These are phyloP conservation scores for Diaporthe sp. DNA, from an alignment of 2,329 filamentous ascomycete species.

Conservation along the genomic window DNA sequence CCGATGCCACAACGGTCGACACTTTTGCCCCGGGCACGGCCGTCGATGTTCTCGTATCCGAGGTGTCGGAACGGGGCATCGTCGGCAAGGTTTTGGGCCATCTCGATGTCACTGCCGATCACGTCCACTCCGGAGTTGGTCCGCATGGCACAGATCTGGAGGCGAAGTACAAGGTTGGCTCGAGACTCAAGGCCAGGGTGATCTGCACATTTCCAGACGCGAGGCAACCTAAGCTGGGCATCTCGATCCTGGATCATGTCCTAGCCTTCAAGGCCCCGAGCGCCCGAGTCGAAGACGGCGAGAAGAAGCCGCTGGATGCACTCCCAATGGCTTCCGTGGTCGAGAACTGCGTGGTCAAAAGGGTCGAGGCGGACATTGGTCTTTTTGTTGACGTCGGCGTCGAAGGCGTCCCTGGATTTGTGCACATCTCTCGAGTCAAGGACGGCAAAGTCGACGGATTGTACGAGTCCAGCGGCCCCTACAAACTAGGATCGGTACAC, in stretches of 20 bases:
- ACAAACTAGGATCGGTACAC: constrained; percentile 83
- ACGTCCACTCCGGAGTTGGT: constrained; percentile 87
- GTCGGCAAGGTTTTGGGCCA: constrained; percentile 92
- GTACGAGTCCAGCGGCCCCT: constrained; percentile 81
- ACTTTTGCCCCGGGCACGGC: constrained; percentile 93
- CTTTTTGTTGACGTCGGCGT: constrained; percentile 82
- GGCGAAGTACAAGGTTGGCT: constrained; percentile 84
- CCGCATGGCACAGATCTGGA: constrained; percentile 78
- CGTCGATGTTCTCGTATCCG: constrained; percentile 85
- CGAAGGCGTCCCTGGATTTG: constrained; percentile 82
- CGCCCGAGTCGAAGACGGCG: constrained; percentile 56
- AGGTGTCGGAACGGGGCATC: constrained; percentile 81
- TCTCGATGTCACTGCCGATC: constrained; percentile 89
- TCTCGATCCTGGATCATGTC: constrained; percentile 91
- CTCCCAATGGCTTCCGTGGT: constrained; percentile 82
- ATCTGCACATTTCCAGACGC: constrained; percentile 88
- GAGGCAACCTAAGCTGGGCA: constrained; percentile 85
- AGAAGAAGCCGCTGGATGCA: constrained; percentile 65
- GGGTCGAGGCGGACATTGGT: constrained; percentile 84
- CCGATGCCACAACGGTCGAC: constrained; percentile 87
- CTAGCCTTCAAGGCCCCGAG: constrained; percentile 69
- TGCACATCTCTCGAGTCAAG: constrained; percentile 93
- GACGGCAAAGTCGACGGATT: constrained; percentile 91
- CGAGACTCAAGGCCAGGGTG: constrained; percentile 87
- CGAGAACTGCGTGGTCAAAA: constrained; percentile 82